Base-by-base conservation (phyloP, 495 filamentous ascomycete species). In the Alectoria sarmentosa region DNA sequence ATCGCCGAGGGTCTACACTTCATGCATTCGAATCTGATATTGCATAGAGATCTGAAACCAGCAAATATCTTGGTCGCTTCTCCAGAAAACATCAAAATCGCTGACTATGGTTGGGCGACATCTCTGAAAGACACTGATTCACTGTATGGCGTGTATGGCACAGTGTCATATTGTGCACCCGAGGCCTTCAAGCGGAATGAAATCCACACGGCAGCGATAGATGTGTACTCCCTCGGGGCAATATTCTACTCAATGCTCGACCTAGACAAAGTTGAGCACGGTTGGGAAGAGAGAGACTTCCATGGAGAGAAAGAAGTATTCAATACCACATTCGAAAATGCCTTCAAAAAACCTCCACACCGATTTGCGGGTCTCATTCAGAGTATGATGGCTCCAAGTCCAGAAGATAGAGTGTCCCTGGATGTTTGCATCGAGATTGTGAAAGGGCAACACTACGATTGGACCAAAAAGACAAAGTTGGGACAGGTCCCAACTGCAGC, bases 21-120 rank as follows among this genome's bases (percentile, higher is more conserved):
- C 52, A 55, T 55, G 52, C 52, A 55, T 10, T 9, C 3, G 10
- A 19, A 34, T 55, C 15, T 2, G 15, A 5, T 55, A 6, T 11
- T 55, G 30, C 52, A 55, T 34, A 55, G 52, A 55, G 52, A 55
- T 21, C 30, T 55, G 4, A 55, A 55, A 21, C 52, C 52, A 34
- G 52, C 1, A 6, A 55, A 55, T 10, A 26, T 55, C 3, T n/a
- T n/a, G n/a, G n/a, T n/a, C n/a, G n/a, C n/a, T n/a, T n/a, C n/a
- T n/a, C n/a, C n/a, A n/a, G n/a, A n/a, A n/a, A n/a, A n/a, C n/a
- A n/a, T 55, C 15, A 55, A 55, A 9, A 34, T 55, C 52, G 52
- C 4, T 9, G 52, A 55, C 30, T 55, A 34, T 21, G 52, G 52
- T 21, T 55, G 3, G 28, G 52, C 52, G 30, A 55, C 52, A 0